Evolutionary conservation across 495 filamentous ascomycete genomes (phyloP).

Genomic region (Evansstolkia leycettana): DNA sequence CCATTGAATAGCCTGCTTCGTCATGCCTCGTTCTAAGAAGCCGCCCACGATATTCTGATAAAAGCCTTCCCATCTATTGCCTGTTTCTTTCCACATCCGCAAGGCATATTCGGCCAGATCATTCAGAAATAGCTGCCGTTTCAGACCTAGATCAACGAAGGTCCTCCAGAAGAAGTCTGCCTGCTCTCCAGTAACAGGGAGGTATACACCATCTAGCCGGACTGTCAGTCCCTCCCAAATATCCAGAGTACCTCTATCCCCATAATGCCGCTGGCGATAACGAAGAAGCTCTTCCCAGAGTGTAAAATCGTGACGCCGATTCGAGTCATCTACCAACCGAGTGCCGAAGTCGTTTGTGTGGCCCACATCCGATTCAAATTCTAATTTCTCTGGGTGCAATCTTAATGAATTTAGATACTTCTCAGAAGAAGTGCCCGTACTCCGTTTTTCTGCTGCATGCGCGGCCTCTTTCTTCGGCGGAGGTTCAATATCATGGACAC

Average conservation of each 20-base stretch:
- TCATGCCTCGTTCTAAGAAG: conserved; percentile 23
- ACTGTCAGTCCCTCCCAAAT: conserved; percentile 52
- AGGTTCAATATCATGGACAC: conserved; percentile 17
- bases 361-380: conserved; percentile 43
- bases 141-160: conserved; percentile 38
- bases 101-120: conserved; percentile 44
- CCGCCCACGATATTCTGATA: conserved; percentile 39
- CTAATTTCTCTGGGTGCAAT: conserved; percentile 21
- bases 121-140: conserved; percentile 32
- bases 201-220: conserved; percentile 22
- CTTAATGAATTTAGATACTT: no score
- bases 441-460: background rate
- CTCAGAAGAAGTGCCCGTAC: background rate
- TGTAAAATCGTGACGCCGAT: conserved; percentile 36
- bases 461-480: background rate
- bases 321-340: conserved; percentile 42
- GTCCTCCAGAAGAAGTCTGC: conserved; percentile 46
- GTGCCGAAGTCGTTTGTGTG: conserved; percentile 20
- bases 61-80: conserved; percentile 30
- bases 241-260: conserved; percentile 40
- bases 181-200: conserved; percentile 35
- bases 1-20: conserved; percentile 31
- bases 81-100: conserved; percentile 31
- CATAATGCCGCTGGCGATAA: conserved; percentile 48
- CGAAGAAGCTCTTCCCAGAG: conserved; percentile 56